Percentiles rank a stretch among this genome's conserved stretches.
Conservation (phyloP, 345 rosid species). For the Ailanthus altissimus region DNA sequence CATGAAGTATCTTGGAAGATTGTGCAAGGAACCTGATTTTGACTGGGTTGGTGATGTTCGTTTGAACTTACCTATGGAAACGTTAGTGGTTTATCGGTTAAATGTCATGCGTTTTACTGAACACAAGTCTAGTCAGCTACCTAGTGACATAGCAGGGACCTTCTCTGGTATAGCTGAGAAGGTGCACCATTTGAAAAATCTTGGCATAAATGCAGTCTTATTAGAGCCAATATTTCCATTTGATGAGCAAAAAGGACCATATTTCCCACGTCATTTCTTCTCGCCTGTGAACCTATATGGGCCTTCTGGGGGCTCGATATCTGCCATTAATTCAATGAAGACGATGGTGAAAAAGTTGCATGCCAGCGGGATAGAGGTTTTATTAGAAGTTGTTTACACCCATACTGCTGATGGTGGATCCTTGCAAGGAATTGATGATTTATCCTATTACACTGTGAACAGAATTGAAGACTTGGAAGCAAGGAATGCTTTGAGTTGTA, state of each 20-base stretch:
- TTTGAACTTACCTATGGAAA: conserved; percentile 64
- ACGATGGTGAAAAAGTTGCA: conserved; percentile 90
- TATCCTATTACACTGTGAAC: conserved; percentile 52
- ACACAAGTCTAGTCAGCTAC: conserved; percentile 66
- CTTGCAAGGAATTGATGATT: conserved; percentile 72
- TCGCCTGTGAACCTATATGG: conserved; percentile 59
- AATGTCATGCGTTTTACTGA: conserved; percentile 73
- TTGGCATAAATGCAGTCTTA: conserved; percentile 80
- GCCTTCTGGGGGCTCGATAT: conserved; percentile 49
- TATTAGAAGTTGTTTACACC: conserved; percentile 83
- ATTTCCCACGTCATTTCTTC: conserved; percentile 79
- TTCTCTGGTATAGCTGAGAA: conserved; percentile 78
- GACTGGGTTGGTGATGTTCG: conserved; percentile 73
- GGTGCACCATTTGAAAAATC: conserved; percentile 62
- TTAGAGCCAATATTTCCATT: conserved; percentile 81
- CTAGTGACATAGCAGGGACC: conserved; percentile 62
- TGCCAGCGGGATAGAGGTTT: conserved; percentile 72
- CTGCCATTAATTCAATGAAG: conserved; percentile 69
- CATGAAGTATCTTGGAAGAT: conserved; percentile 50
- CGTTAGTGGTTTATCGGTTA: conserved; percentile 67
- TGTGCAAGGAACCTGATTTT: conserved; percentile 57
- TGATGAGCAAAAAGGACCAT: conserved; percentile 72
- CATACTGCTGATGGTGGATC: conserved; percentile 68
- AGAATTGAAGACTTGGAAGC: conserved; percentile 37
- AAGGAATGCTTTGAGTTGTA: conserved; percentile 64